Evolutionary conservation across 352 stramenopile species (phyloP).

Genomic region (Pythium guiyangense): DNA sequence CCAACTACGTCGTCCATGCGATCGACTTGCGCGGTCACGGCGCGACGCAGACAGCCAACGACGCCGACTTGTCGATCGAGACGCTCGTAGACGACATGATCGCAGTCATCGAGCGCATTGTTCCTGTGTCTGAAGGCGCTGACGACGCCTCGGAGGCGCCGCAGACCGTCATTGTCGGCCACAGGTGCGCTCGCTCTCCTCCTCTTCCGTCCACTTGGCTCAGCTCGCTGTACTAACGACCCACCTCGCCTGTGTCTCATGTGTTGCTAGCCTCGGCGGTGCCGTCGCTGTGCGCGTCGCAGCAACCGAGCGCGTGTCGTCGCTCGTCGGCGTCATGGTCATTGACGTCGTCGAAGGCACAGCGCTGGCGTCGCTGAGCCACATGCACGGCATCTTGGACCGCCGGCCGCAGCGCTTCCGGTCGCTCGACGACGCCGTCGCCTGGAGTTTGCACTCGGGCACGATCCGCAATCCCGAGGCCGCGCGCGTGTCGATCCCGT

Average conservation of each 20-base stretch:
- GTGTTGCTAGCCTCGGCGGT: conserved; percentile 58
- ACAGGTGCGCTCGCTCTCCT: conserved; percentile 43
- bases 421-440: conserved; percentile 63
- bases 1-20: conserved; percentile 71
- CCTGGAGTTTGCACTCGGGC: conserved; percentile 76
- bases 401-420: conserved; percentile 65
- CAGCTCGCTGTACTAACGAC: neutral
- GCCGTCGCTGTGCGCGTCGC: conserved; percentile 76
- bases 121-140: conserved; percentile 26
- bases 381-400: conserved; percentile 81
- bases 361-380: conserved; percentile 73
- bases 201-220: too few species aligned
- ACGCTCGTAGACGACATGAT: conserved; percentile 74
- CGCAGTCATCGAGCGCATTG: conserved; percentile 42
- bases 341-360: conserved; percentile 89
- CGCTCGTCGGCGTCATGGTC: conserved; percentile 80
- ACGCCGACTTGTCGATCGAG: conserved; percentile 69
- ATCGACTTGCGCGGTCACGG: conserved; percentile 84
- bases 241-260: neutral
- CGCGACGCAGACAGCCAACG: conserved; percentile 46
- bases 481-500: conserved; percentile 75
- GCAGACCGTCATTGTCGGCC: conserved; percentile 72
- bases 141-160: conserved; percentile 23
- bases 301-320: conserved; percentile 44
- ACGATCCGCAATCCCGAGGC: conserved; percentile 74